Conservation (phyloP, 192 early-diverging fungal genomes). For the Lunasporangiospora selenospora region DNA sequence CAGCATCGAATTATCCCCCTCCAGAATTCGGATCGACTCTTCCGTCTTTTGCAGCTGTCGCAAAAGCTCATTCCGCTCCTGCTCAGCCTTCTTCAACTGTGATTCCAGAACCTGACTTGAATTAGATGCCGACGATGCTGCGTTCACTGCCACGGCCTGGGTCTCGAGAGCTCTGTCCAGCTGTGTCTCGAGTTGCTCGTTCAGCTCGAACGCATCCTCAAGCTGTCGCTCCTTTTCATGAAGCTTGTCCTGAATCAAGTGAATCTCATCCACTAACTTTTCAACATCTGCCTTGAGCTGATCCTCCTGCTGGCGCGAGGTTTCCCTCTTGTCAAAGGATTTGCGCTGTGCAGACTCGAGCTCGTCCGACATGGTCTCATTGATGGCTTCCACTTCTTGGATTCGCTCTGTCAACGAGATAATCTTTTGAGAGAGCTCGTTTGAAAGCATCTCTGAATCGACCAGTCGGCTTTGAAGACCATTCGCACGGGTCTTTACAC, state of each 20-base stretch:
- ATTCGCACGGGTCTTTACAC: constrained; percentile 6
- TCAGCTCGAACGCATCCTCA: constrained; percentile 25
- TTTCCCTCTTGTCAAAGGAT: constrained; percentile 1
- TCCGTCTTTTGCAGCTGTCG: constrained; percentile 23
- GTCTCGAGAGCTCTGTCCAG: constrained; percentile 28
- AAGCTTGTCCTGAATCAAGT: constrained; percentile 24
- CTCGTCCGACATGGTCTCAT: constrained; percentile 27
- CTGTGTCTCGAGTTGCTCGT: constrained; percentile 36
- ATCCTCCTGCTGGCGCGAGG: constrained; percentile 5
- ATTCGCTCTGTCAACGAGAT: constrained; percentile 30
- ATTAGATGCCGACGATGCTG: neutral
- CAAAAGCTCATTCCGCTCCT: constrained; percentile 28
- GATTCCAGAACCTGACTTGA: too few species aligned
- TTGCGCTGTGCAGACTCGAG: constrained; percentile 27
- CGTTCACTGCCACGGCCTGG: constrained; percentile 11
- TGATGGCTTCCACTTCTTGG: constrained; percentile 26
- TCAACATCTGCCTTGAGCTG: constrained; percentile 42
- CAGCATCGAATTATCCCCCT: constrained; percentile 32
- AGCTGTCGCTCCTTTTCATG: constrained; percentile 18
- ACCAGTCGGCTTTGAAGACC: constrained; percentile 14
- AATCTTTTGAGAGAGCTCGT: constrained; percentile 40
- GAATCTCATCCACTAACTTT: constrained; percentile 31
- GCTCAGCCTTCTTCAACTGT: constrained; percentile 4
- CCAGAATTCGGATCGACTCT: constrained; percentile 13
- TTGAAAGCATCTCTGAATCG: constrained; percentile 36